Conservation (phyloP, 192 early-diverging fungal species). For the Geranomyces variabilis region DNA sequence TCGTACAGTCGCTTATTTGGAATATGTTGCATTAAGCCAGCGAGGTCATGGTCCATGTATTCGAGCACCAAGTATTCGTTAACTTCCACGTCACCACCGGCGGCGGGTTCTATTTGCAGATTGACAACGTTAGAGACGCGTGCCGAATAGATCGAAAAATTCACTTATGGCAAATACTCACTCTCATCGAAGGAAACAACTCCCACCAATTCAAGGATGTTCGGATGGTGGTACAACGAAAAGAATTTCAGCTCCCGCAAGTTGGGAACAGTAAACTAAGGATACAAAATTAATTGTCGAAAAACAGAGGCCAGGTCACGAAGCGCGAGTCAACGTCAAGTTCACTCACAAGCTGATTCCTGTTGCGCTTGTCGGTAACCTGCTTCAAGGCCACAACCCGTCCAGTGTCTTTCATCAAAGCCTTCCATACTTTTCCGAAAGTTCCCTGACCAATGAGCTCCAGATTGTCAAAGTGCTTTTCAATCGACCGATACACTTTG, state of each 20-base stretch:
- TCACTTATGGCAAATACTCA: too few relatives aligned
- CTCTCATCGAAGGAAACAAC: conserved; percentile 40
- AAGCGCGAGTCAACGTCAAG: background rate
- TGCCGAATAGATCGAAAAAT: too few relatives aligned
- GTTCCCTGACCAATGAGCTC: conserved; percentile 94
- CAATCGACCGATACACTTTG: conserved; percentile 28
- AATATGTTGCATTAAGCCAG: conserved; percentile 85
- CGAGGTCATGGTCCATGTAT: conserved; percentile 99
- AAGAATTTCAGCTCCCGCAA: conserved; percentile 28
- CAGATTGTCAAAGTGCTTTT: conserved; percentile 73
- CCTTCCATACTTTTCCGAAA: conserved; percentile 95
- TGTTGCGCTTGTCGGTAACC: conserved; percentile 85
- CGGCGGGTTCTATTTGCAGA: conserved; percentile 6
- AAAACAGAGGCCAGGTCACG: background rate
- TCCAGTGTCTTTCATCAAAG: conserved; percentile 65
- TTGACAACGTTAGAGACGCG: background rate
- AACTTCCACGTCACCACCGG: conserved; percentile 20
- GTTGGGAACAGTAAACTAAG: conserved; percentile 30
- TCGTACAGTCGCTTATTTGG: conserved; percentile 62
- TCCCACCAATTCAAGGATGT: conserved; percentile 43
- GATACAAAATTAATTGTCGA: background rate
- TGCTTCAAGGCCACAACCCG: conserved; percentile 86
- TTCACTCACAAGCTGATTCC: conserved; percentile 71
- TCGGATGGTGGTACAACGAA: conserved; percentile 15
- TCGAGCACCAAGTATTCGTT: conserved; percentile 95